A percentile compares a stretch with the other conserved stretches of the same genome.
Evolutionary conservation across 345 rosid genomes (phyloP).

Genomic region (Lepidium sativum): DNA sequence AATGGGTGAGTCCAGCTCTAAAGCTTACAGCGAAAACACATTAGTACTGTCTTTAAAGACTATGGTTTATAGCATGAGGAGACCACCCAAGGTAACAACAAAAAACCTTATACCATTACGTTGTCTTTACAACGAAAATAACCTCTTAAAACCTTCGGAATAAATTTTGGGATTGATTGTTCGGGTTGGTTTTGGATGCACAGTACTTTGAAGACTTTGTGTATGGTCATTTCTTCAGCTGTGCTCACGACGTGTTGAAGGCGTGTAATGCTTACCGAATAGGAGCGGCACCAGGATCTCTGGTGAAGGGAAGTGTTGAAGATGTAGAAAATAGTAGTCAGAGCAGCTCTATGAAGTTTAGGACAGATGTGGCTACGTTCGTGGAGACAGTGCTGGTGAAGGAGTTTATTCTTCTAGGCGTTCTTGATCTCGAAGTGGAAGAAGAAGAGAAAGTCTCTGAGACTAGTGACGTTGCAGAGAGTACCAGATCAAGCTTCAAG

Average conservation of each 20-base stretch:
- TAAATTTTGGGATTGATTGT: neutral
- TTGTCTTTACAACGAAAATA: neutral
- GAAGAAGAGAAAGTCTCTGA: slow-evolving; percentile 2
- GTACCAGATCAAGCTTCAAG: slow-evolving; percentile 10
- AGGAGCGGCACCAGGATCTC: slow-evolving; percentile 62
- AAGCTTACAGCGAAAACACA: slow-evolving; percentile 53
- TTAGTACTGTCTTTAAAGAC: slow-evolving; percentile 58
- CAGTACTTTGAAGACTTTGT: slow-evolving; percentile 78
- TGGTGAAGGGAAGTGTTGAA: slow-evolving; percentile 49
- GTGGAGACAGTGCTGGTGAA: slow-evolving; percentile 31
- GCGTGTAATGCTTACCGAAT: slow-evolving; percentile 70
- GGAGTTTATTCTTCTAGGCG: slow-evolving; percentile 48
- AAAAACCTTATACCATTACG: neutral
- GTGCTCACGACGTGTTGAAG: slow-evolving; percentile 49
- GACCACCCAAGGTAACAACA: slow-evolving; percentile 68
- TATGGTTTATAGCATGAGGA: slow-evolving; percentile 62
- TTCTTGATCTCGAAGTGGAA: slow-evolving; percentile 22
- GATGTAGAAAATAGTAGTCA: slow-evolving; percentile 38
- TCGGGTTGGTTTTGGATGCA: slow-evolving; percentile 7
- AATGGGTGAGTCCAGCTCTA: slow-evolving; percentile 37
- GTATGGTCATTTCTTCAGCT: slow-evolving; percentile 61
- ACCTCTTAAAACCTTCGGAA: neutral
- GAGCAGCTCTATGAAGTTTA: slow-evolving; percentile 38
- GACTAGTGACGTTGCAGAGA: slow-evolving; percentile 10
- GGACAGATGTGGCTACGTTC: slow-evolving; percentile 29